These are phyloP conservation scores for Penicillium sp. DNA, from an alignment of 2,329 filamentous ascomycete genomes.

Conservation along the genomic window DNA sequence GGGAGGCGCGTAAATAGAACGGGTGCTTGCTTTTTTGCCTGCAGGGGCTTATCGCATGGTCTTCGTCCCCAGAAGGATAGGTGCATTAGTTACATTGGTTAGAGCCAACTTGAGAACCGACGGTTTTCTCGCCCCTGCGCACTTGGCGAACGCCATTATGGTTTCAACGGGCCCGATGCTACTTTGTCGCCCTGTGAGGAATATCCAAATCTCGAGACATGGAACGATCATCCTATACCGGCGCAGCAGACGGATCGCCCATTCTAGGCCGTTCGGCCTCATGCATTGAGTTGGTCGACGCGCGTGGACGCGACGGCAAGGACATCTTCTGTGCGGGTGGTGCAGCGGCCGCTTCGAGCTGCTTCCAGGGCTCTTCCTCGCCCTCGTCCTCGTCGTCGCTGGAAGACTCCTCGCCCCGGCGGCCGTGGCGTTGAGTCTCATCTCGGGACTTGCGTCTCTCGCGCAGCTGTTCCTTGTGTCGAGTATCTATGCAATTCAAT, in stretches of 20 bases:
- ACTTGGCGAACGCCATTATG: not conserved
- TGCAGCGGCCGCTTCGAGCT: conserved; percentile 34
- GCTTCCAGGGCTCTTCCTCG: conserved; percentile 30
- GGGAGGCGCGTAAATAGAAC: too few relatives aligned
- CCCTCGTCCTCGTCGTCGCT: conserved; percentile 40
- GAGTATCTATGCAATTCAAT: conserved; percentile 31
- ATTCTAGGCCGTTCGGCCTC: conserved; percentile 10
- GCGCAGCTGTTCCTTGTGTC: conserved; percentile 38
- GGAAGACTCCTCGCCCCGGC: conserved; percentile 30
- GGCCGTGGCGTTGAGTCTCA: conserved; percentile 43
- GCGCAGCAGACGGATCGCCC: conserved; percentile 10
- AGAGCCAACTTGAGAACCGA: not conserved
- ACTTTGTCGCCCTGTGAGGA: not conserved
- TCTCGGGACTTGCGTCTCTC: conserved; percentile 44
- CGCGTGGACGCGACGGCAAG: conserved; percentile 21
- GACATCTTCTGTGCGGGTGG: conserved; percentile 16
- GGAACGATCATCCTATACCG: conserved; percentile 4
- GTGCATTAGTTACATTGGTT: not conserved
- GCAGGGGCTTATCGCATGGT: conserved; percentile 2
- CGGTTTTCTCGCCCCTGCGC: not conserved
- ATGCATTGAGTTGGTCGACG: conserved; percentile 14
- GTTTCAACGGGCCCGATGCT: not conserved
- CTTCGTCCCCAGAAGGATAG: not conserved
- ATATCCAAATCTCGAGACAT: not conserved
- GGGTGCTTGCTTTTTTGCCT: not conserved